Evolutionary conservation across 257 asterid genomes (phyloP), one percentile per base, ranked within the genome.

Genomic region (Solanum tacnaense): DNA sequence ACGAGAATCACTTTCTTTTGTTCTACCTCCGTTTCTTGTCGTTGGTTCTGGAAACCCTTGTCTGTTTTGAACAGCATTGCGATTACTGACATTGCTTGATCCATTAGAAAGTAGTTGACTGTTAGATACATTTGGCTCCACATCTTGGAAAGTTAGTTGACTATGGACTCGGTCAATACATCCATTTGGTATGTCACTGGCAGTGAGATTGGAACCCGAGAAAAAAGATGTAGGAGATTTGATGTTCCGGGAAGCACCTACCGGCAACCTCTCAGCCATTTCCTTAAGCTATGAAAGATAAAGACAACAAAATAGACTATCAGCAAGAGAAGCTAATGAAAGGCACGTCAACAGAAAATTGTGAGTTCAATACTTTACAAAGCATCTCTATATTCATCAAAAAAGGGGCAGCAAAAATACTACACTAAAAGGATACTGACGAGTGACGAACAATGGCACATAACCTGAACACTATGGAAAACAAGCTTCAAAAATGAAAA

Each of bases 211-310:
- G 88, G 94, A 90, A 38, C 83, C 90, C 78, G 89, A 83, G 52
- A 96, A 90, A 88, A 91, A 86, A 74, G 94, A 92, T 88, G 97
- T 89, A n/a, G 93, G 96, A 86, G 98, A 92, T 92, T 90, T 96
- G 89, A 91, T 89, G 90, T 90, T 95, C 90, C 94, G 95, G 41
- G 96, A 91, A 76, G 98, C 93, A 89, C 98, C 99, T 89, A 97
- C 98, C n/a, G 99, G 99, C 87, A 96, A 91, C 90, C 96, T 94
- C 90, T 97, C 99, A 83, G 99, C 99, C 98, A 97, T 95, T 90
- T 97, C 99, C 93, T 97, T 97, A 84, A 97, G 94, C 99, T 97
- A 90, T 88, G 67, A 86, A 86, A 88, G 27, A 67, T 65, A 44
- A 67, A 92, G 21, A 86, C 49, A 39, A 44, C 11, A 87, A 39